These are phyloP conservation scores for Gamsiella multidivaricata DNA, from an alignment of 192 early-diverging fungal genomes.

Conservation along the genomic window DNA sequence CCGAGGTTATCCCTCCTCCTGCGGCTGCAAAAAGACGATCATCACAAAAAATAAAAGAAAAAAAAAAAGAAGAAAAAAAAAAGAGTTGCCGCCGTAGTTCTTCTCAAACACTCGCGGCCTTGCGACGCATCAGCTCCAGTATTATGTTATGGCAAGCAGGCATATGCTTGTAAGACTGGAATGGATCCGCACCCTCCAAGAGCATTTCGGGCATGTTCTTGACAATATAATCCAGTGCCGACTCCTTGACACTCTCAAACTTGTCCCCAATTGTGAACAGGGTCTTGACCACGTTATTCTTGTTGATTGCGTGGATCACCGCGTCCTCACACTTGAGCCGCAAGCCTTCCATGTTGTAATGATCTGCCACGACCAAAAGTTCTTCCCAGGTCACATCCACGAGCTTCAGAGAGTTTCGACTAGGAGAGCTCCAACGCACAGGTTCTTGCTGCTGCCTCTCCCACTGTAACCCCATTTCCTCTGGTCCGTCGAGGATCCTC, in stretches of 20 bases:
- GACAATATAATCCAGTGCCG: slow-evolving; percentile 13
- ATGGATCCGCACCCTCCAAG: not conserved
- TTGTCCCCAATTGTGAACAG: not conserved
- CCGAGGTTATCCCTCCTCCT: too few relatives aligned
- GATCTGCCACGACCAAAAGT: not conserved
- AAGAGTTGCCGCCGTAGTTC: too few relatives aligned
- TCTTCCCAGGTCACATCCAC: slow-evolving; percentile 15
- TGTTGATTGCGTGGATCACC: not conserved
- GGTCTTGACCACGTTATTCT: not conserved
- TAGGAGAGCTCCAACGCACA: not conserved
- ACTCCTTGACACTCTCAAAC: not conserved
- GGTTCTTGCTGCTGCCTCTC: not conserved
- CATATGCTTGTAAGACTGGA: slow-evolving; percentile 7
- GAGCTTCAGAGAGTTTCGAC: not conserved
- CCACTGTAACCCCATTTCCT: not conserved
- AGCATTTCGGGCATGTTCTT: not conserved
- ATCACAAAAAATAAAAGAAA: too few relatives aligned
- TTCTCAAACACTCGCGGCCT: too few relatives aligned
- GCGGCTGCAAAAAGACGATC: too few relatives aligned
- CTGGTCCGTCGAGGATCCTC: not conserved
- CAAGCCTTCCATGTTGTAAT: slow-evolving; percentile 1
- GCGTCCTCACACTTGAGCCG: not conserved
- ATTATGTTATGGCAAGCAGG: slow-evolving; percentile 5
- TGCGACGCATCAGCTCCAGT: slow-evolving; percentile 23
- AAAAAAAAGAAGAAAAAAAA: too few relatives aligned